Conservation (phyloP, 306 rosid genomes). For the Sechiopsis laciniata region DNA sequence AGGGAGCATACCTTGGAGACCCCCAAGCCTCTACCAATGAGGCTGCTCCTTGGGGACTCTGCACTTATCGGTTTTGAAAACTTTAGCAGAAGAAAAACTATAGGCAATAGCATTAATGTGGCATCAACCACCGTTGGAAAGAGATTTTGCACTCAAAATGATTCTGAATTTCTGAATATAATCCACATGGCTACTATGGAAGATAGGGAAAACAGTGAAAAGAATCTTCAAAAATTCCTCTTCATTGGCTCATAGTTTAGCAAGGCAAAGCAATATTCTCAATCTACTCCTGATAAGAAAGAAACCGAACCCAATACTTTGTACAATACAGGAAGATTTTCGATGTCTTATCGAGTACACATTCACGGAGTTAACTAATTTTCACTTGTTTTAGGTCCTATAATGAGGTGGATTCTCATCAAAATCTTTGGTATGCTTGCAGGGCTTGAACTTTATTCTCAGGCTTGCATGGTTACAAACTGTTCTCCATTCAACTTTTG, state of each 20-base stretch:
- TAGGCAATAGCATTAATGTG: not conserved
- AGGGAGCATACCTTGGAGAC: no score
- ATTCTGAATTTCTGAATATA: slow-evolving; percentile 13
- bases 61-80: not conserved
- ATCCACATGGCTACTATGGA: slow-evolving; percentile 9
- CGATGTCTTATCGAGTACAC: slow-evolving; percentile 24
- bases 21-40: no score
- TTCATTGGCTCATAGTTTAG: slow-evolving; percentile 34
- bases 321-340: slow-evolving; percentile 26
- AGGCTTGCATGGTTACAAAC: slow-evolving; percentile 99
- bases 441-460: slow-evolving; percentile 77
- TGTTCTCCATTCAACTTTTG: slow-evolving; percentile 85
- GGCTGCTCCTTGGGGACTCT: no score
- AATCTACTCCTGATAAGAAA: slow-evolving; percentile 30
- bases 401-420: slow-evolving; percentile 21
- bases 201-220: slow-evolving; percentile 28
- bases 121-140: not conserved
- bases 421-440: slow-evolving; percentile 41
- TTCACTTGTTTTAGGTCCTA: slow-evolving; percentile 17
- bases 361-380: not conserved
- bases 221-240: slow-evolving; percentile 36
- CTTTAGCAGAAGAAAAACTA: not conserved
- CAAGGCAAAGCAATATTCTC: slow-evolving; percentile 38
- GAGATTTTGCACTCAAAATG: slow-evolving; percentile 20
- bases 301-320: slow-evolving; percentile 17